phyloP scores from a whole-genome alignment of 108 stramenopile species.

The Skeletonema marinoi region DNA sequence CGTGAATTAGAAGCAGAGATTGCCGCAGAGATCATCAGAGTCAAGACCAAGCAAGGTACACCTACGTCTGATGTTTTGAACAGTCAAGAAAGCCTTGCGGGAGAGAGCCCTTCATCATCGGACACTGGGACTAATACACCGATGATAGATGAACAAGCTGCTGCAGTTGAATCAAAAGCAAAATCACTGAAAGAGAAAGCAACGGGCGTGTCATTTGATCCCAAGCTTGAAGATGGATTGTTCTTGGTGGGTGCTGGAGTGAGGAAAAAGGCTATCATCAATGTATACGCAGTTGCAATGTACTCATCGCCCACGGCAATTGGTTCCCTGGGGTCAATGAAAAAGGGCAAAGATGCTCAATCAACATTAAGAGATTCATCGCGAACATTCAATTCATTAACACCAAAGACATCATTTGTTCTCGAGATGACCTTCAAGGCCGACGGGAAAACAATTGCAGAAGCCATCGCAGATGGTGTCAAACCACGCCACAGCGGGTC shows the following conservation, averaged over 20 bases:
- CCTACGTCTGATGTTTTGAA: slow-evolving; percentile 30
- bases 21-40: slow-evolving; percentile 8
- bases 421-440: slow-evolving; percentile 8
- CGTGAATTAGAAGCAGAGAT: slow-evolving; percentile 10
- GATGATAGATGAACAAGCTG: background rate
- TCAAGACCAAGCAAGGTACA: background rate
- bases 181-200: background rate
- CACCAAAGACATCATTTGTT: slow-evolving; percentile 11
- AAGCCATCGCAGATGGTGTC: background rate
- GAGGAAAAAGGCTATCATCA: slow-evolving; percentile 1
- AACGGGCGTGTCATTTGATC: background rate
- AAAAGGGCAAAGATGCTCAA: background rate
- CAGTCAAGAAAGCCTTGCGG: background rate
- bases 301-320: background rate
- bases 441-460: background rate
- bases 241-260: slow-evolving; percentile 9
- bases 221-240: background rate
- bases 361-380: background rate
- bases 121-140: background rate
- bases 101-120: background rate
- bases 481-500: background rate
- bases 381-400: background rate
- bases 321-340: background rate
- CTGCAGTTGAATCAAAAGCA: background rate
- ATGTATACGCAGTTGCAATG: background rate